Conservation (phyloP, 176 grass and related monocot genomes). For the Zoysia pacifica region DNA sequence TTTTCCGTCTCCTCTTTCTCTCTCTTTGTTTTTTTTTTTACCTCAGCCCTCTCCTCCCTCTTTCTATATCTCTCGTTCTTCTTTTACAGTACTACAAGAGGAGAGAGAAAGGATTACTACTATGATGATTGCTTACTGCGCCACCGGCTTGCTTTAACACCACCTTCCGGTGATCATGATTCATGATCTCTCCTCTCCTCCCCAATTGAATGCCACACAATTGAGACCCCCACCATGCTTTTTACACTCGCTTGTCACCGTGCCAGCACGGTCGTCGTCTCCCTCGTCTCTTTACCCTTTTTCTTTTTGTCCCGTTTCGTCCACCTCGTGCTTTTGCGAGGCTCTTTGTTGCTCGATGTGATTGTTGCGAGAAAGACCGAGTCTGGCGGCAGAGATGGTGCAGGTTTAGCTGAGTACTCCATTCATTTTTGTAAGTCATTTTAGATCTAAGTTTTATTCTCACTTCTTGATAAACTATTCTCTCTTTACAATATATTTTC, state of each 20-base stretch:
- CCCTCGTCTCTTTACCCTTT: not conserved
- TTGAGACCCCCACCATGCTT: not conserved
- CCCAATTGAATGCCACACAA: constrained; percentile 42
- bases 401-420: no score
- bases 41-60: not conserved
- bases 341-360: constrained; percentile 3
- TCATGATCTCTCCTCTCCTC: not conserved
- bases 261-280: not conserved
- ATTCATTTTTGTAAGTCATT: no score
- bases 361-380: constrained; percentile 28
- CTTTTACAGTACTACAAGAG: not conserved
- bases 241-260: not conserved
- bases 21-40: not conserved
- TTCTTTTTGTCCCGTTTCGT: constrained; percentile 12
- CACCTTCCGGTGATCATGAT: constrained; percentile 32
- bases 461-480: no score
- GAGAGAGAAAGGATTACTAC: not conserved
- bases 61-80: not conserved
- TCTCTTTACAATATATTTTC: no score
- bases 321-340: constrained; percentile 18
- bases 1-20: not conserved
- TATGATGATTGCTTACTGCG: constrained; percentile 23
- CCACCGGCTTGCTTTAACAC: constrained; percentile 12
- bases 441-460: no score
- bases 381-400: constrained; percentile 15